phyloP scores from a whole-genome alignment of 805 yeast genomes.

The Starmerella cellae region DNA sequence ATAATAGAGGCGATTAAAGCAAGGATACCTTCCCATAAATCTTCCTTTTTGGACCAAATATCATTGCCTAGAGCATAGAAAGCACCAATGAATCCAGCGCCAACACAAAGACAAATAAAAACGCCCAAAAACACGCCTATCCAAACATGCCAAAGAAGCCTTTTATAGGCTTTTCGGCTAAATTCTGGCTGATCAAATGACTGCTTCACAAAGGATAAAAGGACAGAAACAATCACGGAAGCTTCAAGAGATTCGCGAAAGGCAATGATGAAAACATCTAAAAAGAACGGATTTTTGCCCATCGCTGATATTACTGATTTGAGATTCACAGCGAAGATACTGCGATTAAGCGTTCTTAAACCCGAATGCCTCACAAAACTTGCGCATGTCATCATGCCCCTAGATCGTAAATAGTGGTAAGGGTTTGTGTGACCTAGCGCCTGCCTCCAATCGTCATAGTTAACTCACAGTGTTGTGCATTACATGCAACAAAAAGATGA shows the following conservation, averaged over 20 bases:
- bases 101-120: slow-evolving; percentile 64
- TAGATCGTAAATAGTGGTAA: no score
- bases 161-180: slow-evolving; percentile 38
- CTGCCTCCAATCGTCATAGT: no score
- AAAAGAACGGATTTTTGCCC: slow-evolving; percentile 35
- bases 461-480: no score
- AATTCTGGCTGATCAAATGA: slow-evolving; percentile 46
- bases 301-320: no score
- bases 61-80: slow-evolving; percentile 70
- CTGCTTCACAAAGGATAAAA: slow-evolving; percentile 82
- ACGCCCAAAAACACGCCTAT: slow-evolving; percentile 63
- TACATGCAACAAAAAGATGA: no score
- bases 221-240: slow-evolving; percentile 75
- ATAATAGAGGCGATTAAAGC: slow-evolving; percentile 79
- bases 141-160: slow-evolving; percentile 74
- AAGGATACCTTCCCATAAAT: slow-evolving; percentile 93
- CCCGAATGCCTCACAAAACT: neutral
- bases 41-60: slow-evolving; percentile 79
- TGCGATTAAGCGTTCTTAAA: neutral
- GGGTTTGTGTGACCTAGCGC: no score
- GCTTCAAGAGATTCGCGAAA: slow-evolving; percentile 94
- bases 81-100: slow-evolving; percentile 90
- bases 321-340: neutral
- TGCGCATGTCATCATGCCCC: no score
- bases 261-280: slow-evolving; percentile 68